Percentiles rank a stretch among this genome's conserved stretches.
phyloP scores from a whole-genome alignment of 345 rosid species.

The Erysimum cheiranthoides region DNA sequence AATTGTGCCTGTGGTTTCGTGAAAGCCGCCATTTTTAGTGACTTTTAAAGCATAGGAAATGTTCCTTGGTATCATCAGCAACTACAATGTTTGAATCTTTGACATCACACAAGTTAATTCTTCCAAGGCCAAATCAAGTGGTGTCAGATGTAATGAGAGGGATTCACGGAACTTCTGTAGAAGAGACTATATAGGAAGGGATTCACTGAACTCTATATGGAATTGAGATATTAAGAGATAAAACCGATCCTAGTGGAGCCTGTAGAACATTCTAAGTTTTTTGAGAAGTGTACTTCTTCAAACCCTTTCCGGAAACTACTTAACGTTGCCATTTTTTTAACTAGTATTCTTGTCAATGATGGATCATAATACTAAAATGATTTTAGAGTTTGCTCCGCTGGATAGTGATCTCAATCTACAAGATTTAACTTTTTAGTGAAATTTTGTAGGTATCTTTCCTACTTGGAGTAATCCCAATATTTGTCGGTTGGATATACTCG shows the following conservation, averaged over 20 bases:
- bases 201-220: background rate
- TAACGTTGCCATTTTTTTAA: background rate
- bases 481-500: slow-evolving; percentile 89
- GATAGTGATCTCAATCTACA: slow-evolving; percentile 34
- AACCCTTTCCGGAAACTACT: too few relatives aligned
- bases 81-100: background rate
- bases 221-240: background rate
- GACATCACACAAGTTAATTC: background rate
- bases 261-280: too few relatives aligned
- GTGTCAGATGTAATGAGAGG: too few relatives aligned
- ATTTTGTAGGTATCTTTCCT: slow-evolving; percentile 80
- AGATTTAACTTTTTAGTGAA: slow-evolving; percentile 25
- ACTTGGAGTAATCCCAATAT: slow-evolving; percentile 80
- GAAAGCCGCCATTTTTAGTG: slow-evolving; percentile 16
- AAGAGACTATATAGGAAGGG: too few relatives aligned
- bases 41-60: slow-evolving; percentile 2
- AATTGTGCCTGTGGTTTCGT: background rate
- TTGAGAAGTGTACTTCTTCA: too few relatives aligned
- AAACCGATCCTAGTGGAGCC: too few relatives aligned
- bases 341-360: background rate
- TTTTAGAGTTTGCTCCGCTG: background rate
- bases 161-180: too few relatives aligned
- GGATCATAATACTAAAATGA: slow-evolving; percentile 2
- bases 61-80: slow-evolving; percentile 4
- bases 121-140: too few relatives aligned